phyloP scores from a whole-genome alignment of 768 basidiomycete species.

The Lenzites betulinus region DNA sequence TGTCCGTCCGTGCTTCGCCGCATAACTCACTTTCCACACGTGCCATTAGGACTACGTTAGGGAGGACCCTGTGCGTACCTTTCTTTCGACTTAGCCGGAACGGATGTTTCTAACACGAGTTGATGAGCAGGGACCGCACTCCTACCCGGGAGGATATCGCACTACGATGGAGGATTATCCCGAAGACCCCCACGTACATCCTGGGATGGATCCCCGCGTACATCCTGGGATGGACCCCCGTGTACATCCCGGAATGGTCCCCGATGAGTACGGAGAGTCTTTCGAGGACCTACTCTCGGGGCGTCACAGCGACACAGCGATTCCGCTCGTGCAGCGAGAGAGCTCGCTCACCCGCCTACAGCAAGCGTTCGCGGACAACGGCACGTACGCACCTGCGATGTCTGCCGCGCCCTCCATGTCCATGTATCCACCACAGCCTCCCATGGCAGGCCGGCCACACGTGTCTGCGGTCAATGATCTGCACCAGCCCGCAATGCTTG shows the following conservation, averaged over 20 bases:
- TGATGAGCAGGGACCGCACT: background rate
- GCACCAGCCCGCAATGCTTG: constrained; percentile 27
- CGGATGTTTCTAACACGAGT: background rate
- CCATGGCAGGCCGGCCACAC: constrained; percentile 8
- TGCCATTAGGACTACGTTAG: background rate
- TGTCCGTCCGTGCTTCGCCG: background rate
- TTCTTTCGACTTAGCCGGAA: background rate
- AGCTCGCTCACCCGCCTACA: constrained; percentile 30
- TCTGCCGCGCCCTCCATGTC: constrained; percentile 23
- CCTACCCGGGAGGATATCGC: constrained; percentile 3
- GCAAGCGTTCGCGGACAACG: constrained; percentile 31
- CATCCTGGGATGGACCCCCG: too few relatives aligned
- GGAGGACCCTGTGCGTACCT: background rate
- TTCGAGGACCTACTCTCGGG: constrained; percentile 22
- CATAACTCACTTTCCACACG: background rate
- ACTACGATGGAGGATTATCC: constrained; percentile 22
- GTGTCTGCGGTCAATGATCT: constrained; percentile 12
- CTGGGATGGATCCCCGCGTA: background rate
- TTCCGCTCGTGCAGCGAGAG: constrained; percentile 33
- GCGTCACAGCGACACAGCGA: constrained; percentile 17
- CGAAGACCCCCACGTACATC: constrained; percentile 10
- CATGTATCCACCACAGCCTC: constrained; percentile 20
- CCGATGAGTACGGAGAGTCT: constrained; percentile 16
- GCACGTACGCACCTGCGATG: constrained; percentile 18
- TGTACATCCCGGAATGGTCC: constrained; percentile 1